phyloP scores from a whole-genome alignment of 129 eudicot genomes.

The Oenanthe sinensis region DNA sequence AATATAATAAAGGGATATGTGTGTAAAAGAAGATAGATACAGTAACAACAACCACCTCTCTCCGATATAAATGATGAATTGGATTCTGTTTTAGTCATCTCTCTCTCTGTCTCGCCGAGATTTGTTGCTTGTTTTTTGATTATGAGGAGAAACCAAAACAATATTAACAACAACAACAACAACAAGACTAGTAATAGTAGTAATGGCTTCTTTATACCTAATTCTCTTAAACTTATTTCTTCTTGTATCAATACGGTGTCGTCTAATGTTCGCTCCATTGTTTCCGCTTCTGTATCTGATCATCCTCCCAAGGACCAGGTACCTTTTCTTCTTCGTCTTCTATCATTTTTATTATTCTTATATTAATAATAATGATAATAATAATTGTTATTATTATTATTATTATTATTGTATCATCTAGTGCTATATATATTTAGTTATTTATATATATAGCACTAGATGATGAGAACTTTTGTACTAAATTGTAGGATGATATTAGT shows the following conservation, averaged over 20 bases:
- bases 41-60: neutral
- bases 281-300: conserved; percentile 40
- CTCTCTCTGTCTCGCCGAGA: too few species aligned
- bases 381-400: too few species aligned
- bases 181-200: neutral
- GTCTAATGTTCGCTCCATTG: conserved; percentile 49
- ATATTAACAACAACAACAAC: conserved; percentile 12
- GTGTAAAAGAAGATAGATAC: too few species aligned
- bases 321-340: neutral
- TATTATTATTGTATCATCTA: too few species aligned
- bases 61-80: neutral
- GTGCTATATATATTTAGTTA: too few species aligned
- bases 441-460: neutral
- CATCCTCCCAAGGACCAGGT: conserved; percentile 71
- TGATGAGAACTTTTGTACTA: neutral
- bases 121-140: conserved; percentile 3
- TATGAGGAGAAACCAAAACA: conserved; percentile 52
- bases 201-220: conserved; percentile 40
- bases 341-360: too few species aligned
- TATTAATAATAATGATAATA: too few species aligned
- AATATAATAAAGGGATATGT: too few species aligned
- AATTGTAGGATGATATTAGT: neutral
- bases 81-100: neutral
- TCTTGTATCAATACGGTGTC: conserved; percentile 69
- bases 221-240: conserved; percentile 49